phyloP scores from a whole-genome alignment of 345 rosid species.

The Physaria fendleri region DNA sequence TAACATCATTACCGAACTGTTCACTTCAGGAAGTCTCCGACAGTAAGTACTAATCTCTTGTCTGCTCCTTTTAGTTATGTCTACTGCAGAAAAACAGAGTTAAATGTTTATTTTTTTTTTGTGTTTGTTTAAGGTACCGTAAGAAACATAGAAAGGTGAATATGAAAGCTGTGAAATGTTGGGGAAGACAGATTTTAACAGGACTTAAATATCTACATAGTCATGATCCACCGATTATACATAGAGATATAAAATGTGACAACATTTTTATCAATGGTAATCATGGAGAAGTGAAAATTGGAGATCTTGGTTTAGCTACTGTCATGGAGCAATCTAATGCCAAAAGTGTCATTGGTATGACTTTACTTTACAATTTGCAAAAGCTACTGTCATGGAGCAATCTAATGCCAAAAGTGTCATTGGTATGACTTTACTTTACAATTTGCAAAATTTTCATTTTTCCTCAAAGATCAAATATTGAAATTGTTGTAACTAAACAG shows the following conservation, averaged over 20 bases:
- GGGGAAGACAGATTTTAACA: slow-evolving; percentile 82
- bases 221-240: slow-evolving; percentile 79
- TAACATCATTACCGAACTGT: slow-evolving; percentile 79
- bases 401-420: slow-evolving; percentile 83
- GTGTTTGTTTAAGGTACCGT: slow-evolving; percentile 52
- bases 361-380: background rate
- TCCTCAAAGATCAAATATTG: slow-evolving; percentile 2
- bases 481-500: slow-evolving; percentile 24
- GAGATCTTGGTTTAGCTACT: slow-evolving; percentile 92
- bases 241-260: slow-evolving; percentile 94
- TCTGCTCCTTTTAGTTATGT: no score
- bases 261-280: slow-evolving; percentile 88
- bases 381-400: slow-evolving; percentile 85
- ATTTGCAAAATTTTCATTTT: no score
- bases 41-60: no score
- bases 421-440: slow-evolving; percentile 38
- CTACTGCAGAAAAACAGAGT: no score
- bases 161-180: slow-evolving; percentile 71
- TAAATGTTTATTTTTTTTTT: no score
- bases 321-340: slow-evolving; percentile 85
- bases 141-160: slow-evolving; percentile 82
- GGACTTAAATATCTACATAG: slow-evolving; percentile 75
- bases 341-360: slow-evolving; percentile 78
- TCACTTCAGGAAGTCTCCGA: slow-evolving; percentile 89
- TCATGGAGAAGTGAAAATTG: slow-evolving; percentile 93